These are phyloP conservation scores for Tetracladium setigerum DNA, from an alignment of 495 filamentous ascomycete species.

Conservation along the genomic window DNA sequence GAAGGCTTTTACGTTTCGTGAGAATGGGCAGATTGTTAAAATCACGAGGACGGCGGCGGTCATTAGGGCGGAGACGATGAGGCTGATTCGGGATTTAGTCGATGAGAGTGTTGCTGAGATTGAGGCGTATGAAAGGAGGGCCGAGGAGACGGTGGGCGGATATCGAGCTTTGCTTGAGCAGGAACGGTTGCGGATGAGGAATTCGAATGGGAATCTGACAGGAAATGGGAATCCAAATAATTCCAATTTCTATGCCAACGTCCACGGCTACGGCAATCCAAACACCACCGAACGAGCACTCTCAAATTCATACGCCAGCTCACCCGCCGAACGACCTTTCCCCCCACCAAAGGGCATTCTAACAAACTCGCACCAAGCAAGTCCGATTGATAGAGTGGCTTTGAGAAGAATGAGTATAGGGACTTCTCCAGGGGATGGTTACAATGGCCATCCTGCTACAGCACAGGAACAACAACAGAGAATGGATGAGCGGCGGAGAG, in stretches of 20 bases:
- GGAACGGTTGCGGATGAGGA: slow-evolving; percentile 3
- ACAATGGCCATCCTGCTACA: too few relatives aligned
- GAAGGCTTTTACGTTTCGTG: background rate
- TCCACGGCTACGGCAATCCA: background rate
- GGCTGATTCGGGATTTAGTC: slow-evolving; percentile 1
- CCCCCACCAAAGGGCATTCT: background rate
- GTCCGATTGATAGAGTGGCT: slow-evolving; percentile 2
- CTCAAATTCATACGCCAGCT: background rate
- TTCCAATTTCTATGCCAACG: background rate
- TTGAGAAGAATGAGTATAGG: background rate
- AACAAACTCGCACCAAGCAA: slow-evolving; percentile 1
- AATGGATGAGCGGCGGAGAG: too few relatives aligned
- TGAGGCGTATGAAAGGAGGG: slow-evolving; percentile 12
- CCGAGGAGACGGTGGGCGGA: background rate
- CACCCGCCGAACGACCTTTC: background rate
- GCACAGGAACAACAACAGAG: too few relatives aligned
- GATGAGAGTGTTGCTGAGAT: slow-evolving; percentile 1
- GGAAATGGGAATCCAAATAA: background rate
- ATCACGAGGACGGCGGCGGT: background rate
- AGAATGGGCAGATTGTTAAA: too few relatives aligned
- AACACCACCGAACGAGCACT: background rate
- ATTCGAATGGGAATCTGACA: background rate
- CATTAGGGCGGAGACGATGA: background rate
- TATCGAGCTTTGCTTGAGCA: slow-evolving; percentile 2
- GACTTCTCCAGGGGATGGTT: too few relatives aligned